Evolutionary conservation across 2,329 filamentous ascomycete genomes (phyloP), one percentile per base, ranked within the genome.

Genomic region (Cladosporium sp.): DNA sequence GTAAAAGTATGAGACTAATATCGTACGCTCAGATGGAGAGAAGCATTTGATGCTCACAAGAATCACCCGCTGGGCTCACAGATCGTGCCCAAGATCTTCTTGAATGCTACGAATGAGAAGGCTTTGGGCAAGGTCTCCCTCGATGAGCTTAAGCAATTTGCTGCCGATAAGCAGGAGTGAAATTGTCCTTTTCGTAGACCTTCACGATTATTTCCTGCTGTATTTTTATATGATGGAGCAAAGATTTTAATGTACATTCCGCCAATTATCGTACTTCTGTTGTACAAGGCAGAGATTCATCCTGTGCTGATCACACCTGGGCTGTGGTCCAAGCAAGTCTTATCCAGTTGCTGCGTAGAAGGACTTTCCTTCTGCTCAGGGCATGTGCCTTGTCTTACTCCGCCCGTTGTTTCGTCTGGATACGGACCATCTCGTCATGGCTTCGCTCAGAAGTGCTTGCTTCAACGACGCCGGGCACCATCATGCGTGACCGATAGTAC

Each of bases 41-140:
- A 87, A 69, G 84, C 83, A 1, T 80, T 84, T 61, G 75, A 82
- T 57, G 83, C 83, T 1, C 73, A 79, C 61, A 78, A 75, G 49
- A 73, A 73, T 12, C 78, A 79, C 42, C 54, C 63, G 2, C 63
- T 58, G 0, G 74, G 75, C 36, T 76, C 79, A 51, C 71, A 69
- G 62, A 74, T 77, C 63, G 78, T 80, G 49, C 78, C 78, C 1
- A 77, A 72, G 68, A 74, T 84, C 15, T 78, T 79, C 49, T 65
- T 84, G 39, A 75, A 77, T 30, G 80, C 80, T 20, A 84, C 81
- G 40, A 81, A 82, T 67, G 75, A 79, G 66, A 78, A 78, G 61
- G 82, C 79, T 12, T 65, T 84, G 61, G 68, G 74, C 25, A 77
- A 75, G 54, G 75, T 82, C 20, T 71, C 72, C 15, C 55, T 84